These are phyloP conservation scores for Cystofilobasidium bisporidii DNA, from an alignment of 768 basidiomycete species.

Conservation along the genomic window DNA sequence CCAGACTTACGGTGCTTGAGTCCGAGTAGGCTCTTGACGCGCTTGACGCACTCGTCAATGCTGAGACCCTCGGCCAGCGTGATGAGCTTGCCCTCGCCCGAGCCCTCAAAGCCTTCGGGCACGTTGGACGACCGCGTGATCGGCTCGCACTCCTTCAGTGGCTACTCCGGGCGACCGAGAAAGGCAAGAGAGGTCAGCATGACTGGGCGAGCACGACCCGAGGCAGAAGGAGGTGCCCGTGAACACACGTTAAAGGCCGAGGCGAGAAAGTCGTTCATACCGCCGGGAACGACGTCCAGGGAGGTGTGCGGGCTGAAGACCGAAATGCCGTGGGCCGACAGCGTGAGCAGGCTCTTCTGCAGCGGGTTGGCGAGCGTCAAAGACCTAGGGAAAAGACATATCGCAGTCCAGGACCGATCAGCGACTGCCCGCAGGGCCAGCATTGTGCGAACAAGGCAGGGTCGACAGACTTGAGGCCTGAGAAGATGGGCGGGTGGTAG, in stretches of 20 bases:
- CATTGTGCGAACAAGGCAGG: no score
- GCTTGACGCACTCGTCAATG: slow-evolving; percentile 54
- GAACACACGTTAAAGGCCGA: slow-evolving; percentile 20
- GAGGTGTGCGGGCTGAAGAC: slow-evolving; percentile 83
- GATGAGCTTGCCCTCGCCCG: slow-evolving; percentile 61
- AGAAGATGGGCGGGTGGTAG: slow-evolving; percentile 81
- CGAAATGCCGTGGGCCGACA: slow-evolving; percentile 71
- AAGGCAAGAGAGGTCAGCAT: no score
- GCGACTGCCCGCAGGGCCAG: no score
- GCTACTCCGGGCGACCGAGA: no score
- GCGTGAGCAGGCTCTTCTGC: slow-evolving; percentile 66
- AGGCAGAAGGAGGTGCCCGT: background rate
- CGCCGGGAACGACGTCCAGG: slow-evolving; percentile 70
- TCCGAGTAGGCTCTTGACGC: slow-evolving; percentile 60
- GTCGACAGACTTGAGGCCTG: slow-evolving; percentile 49
- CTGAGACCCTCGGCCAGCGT: slow-evolving; percentile 51
- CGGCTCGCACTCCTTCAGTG: slow-evolving; percentile 10
- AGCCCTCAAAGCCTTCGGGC: slow-evolving; percentile 35
- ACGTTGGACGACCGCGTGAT: slow-evolving; percentile 11
- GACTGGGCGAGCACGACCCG: no score
- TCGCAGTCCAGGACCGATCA: no score
- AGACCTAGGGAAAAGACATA: slow-evolving; percentile 38
- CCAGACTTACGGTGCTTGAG: slow-evolving; percentile 51
- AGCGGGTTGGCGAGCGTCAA: slow-evolving; percentile 68
- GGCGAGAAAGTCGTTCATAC: slow-evolving; percentile 67